A percentile compares a stretch with the other conserved stretches of the same genome.
phyloP scores from a whole-genome alignment of 768 basidiomycete genomes.

The Inosperma sp. region DNA sequence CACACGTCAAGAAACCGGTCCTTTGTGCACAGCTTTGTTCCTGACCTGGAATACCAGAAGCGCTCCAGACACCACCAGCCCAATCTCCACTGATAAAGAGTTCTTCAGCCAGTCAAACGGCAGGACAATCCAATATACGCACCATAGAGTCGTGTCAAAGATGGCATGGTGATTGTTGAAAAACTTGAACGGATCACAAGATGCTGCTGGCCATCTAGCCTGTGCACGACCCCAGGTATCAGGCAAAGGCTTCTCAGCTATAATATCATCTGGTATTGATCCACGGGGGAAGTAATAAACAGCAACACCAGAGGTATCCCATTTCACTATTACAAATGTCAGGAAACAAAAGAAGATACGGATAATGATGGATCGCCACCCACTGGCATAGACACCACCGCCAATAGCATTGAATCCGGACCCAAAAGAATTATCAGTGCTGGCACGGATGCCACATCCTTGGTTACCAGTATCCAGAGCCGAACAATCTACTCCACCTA shows the following conservation, averaged over 20 bases:
- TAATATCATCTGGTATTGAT: slow-evolving; percentile 74
- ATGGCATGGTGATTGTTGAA: slow-evolving; percentile 75
- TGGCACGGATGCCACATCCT: slow-evolving; percentile 77
- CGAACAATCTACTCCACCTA: slow-evolving; percentile 69
- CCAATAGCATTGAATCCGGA: slow-evolving; percentile 76
- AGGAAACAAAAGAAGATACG: slow-evolving; percentile 5
- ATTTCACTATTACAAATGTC: slow-evolving; percentile 50
- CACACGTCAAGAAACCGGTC: slow-evolving; percentile 80
- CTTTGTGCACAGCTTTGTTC: slow-evolving; percentile 77
- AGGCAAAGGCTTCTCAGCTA: slow-evolving; percentile 67
- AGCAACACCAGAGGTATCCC: slow-evolving; percentile 70
- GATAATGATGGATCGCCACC: slow-evolving; percentile 29
- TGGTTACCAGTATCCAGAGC: slow-evolving; percentile 65
- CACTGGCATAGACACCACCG: slow-evolving; percentile 89
- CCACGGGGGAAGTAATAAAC: slow-evolving; percentile 79
- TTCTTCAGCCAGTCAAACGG: not conserved
- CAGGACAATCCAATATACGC: slow-evolving; percentile 19
- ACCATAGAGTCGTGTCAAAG: slow-evolving; percentile 87
- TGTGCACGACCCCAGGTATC: slow-evolving; percentile 70
- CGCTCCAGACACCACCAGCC: slow-evolving; percentile 77
- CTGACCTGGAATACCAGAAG: slow-evolving; percentile 75
- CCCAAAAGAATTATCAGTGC: slow-evolving; percentile 66
- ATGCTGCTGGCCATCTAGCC: slow-evolving; percentile 72
- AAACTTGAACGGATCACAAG: slow-evolving; percentile 73
- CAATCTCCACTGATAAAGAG: slow-evolving; percentile 67